Evolutionary conservation across 2,329 filamentous ascomycete genomes (phyloP).

Genomic region (Penicillium palitans): DNA sequence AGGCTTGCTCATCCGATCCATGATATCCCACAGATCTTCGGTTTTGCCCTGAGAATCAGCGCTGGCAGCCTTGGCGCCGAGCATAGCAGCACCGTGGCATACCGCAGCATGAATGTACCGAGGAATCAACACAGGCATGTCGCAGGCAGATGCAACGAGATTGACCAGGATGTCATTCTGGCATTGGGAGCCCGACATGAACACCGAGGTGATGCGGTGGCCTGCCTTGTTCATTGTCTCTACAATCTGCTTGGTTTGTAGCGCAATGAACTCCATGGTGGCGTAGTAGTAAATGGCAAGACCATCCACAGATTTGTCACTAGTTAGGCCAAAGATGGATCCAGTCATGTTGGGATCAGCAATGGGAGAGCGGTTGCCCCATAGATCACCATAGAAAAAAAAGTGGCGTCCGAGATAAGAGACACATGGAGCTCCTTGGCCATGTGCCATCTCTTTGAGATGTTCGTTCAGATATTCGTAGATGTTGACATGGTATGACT

Average conservation of each 20-base stretch:
- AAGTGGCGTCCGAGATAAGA: slow-evolving; percentile 87
- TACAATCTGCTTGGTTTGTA: slow-evolving; percentile 92
- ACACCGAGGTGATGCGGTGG: slow-evolving; percentile 86
- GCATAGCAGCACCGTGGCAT: slow-evolving; percentile 96
- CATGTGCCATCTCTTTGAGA: slow-evolving; percentile 72
- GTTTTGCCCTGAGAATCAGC: slow-evolving; percentile 73
- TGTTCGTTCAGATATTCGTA: slow-evolving; percentile 94
- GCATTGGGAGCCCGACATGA: slow-evolving; percentile 98
- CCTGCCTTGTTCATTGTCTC: slow-evolving; percentile 89
- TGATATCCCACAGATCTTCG: slow-evolving; percentile 91
- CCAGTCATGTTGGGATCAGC: slow-evolving; percentile 91
- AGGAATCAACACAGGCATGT: slow-evolving; percentile 90
- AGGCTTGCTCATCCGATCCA: slow-evolving; percentile 96
- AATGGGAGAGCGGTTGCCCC: slow-evolving; percentile 89
- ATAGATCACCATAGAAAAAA: slow-evolving; percentile 97
- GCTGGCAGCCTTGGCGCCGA: slow-evolving; percentile 94
- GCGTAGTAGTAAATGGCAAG: slow-evolving; percentile 88
- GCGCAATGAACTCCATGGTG: slow-evolving; percentile 94
- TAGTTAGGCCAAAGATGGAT: slow-evolving; percentile 77
- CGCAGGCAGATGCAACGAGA: slow-evolving; percentile 84
- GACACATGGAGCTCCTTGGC: slow-evolving; percentile 69
- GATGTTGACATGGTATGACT: slow-evolving; percentile 81
- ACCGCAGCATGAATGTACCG: slow-evolving; percentile 93
- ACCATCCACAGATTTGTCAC: slow-evolving; percentile 78
- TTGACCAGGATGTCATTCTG: slow-evolving; percentile 92